phyloP scores from a whole-genome alignment of 768 basidiomycete genomes.

The Galerina marginata region DNA sequence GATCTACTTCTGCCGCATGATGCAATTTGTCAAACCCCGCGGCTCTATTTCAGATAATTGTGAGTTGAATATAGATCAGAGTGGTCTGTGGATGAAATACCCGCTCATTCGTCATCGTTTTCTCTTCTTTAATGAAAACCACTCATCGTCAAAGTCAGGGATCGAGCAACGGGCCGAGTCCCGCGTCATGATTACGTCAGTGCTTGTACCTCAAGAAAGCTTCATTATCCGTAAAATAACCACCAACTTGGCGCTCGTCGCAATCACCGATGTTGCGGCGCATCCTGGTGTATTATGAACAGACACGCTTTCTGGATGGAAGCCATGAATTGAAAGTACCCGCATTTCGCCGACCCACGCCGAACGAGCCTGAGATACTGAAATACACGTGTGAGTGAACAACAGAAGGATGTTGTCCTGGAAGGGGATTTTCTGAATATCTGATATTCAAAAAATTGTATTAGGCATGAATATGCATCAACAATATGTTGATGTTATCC shows the following conservation, averaged over 20 bases:
- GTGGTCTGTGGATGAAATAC: neutral
- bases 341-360: constrained; percentile 11
- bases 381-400: constrained; percentile 16
- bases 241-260: too few relatives aligned
- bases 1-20: constrained; percentile 15
- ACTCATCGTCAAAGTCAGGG: neutral
- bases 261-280: too few relatives aligned
- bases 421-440: constrained; percentile 6
- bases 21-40: constrained; percentile 4
- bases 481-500: neutral
- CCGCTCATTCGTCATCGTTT: neutral
- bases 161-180: neutral
- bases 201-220: too few relatives aligned
- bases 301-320: neutral
- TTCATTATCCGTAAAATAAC: too few relatives aligned
- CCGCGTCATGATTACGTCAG: neutral
- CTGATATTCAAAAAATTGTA: constrained; percentile 8
- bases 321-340: constrained; percentile 2
- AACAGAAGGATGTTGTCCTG: constrained; percentile 7
- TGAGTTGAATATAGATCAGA: constrained; percentile 9
- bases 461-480: constrained; percentile 4
- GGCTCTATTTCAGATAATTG: neutral
- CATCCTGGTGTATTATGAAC: too few relatives aligned
- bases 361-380: constrained; percentile 13
- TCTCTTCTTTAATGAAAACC: constrained; percentile 4